These are phyloP conservation scores for Trypanosomatidae sp. DNA, from an alignment of 208 protist genomes.

Conservation along the genomic window DNA sequence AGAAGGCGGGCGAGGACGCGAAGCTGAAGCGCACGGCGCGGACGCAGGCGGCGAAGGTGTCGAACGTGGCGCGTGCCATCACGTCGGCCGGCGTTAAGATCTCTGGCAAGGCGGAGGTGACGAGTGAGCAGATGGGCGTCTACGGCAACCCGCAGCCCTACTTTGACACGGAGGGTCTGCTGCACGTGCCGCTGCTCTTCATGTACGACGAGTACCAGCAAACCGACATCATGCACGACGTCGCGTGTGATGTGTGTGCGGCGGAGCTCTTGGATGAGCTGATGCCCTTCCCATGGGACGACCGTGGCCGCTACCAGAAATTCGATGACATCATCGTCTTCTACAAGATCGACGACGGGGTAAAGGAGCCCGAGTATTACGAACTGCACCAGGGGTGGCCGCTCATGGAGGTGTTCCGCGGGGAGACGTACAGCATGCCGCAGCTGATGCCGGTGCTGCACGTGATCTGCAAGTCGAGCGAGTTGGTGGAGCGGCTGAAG, in stretches of 20 bases:
- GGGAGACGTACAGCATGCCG: constrained; percentile 73
- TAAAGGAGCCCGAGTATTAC: constrained; percentile 74
- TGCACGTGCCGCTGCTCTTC: constrained; percentile 93
- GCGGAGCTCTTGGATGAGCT: constrained; percentile 73
- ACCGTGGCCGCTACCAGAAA: constrained; percentile 50
- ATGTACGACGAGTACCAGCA: constrained; percentile 94
- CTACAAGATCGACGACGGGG: constrained; percentile 88
- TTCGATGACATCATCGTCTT: constrained; percentile 69
- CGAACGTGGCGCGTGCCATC: constrained; percentile 65
- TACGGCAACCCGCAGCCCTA: constrained; percentile 79
- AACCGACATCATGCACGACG: constrained; percentile 93
- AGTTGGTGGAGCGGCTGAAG: constrained; percentile 57
- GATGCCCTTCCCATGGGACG: constrained; percentile 89
- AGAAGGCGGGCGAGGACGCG: constrained; percentile 34
- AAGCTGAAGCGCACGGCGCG: constrained; percentile 32
- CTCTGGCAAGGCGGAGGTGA: constrained; percentile 55
- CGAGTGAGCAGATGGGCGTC: constrained; percentile 81
- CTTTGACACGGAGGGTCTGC: constrained; percentile 67
- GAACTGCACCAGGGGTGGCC: constrained; percentile 65
- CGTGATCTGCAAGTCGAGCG: constrained; percentile 61
- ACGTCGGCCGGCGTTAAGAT: constrained; percentile 66
- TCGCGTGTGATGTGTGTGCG: constrained; percentile 68
- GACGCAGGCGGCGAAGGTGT: constrained; percentile 53
- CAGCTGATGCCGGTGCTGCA: constrained; percentile 77
- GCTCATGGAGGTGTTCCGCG: constrained; percentile 83